Percentiles rank a stretch among this genome's conserved stretches.
Evolutionary conservation across 495 filamentous ascomycete genomes (phyloP).

Genomic region (Tuber melanosporum): DNA sequence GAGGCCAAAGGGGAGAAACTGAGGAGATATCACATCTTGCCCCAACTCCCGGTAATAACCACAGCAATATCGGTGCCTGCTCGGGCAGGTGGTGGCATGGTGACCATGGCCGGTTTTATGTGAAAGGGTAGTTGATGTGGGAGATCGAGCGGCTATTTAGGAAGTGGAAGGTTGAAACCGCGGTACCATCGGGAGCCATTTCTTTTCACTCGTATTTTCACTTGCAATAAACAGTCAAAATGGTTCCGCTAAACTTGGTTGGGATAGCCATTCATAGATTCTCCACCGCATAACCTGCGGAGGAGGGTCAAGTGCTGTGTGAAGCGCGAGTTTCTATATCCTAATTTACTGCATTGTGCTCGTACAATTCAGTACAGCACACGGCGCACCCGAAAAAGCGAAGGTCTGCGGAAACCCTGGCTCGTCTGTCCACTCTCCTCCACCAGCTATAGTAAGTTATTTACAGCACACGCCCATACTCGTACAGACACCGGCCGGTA

Average conservation of each 20-base stretch:
- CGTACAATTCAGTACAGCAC: not conserved
- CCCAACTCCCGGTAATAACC: not conserved
- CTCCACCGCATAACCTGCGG: not conserved
- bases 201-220: not conserved
- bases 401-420: not conserved
- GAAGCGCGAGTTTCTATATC: not conserved
- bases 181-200: not conserved
- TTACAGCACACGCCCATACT: not conserved
- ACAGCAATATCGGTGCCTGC: not conserved
- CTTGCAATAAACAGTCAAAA: not conserved
- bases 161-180: not conserved
- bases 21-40: not conserved
- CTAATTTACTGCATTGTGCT: not conserved
- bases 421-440: not conserved
- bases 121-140: not conserved
- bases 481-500: too few species aligned
- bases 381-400: not conserved
- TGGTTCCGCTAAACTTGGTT: not conserved
- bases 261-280: not conserved
- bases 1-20: not conserved
- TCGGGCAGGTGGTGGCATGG: not conserved
- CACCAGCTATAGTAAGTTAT: not conserved
- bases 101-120: not conserved
- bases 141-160: not conserved
- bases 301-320: not conserved